phyloP scores from a whole-genome alignment of 768 basidiomycete genomes.

The Clavaria fumosa region DNA sequence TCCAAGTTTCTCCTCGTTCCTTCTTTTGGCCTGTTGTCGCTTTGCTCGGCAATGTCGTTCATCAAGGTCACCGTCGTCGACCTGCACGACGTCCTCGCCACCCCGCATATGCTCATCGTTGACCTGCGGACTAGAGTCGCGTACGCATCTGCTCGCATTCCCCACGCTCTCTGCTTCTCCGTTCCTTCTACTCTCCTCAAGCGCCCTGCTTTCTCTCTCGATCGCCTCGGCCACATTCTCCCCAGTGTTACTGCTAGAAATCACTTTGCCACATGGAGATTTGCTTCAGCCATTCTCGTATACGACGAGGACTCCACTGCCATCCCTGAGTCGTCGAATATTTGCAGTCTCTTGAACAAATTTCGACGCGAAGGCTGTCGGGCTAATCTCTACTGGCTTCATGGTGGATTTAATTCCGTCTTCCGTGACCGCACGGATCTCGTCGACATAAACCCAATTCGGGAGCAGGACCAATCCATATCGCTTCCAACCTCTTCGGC shows the following conservation, averaged over 20 bases:
- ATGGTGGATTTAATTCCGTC: constrained; percentile 69
- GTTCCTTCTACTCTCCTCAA: constrained; percentile 92
- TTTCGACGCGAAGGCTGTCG: constrained; percentile 38
- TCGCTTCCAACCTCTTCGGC: constrained; percentile 22
- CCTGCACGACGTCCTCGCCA: no score
- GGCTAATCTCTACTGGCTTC: constrained; percentile 61
- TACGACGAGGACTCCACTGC: constrained; percentile 67
- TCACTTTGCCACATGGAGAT: constrained; percentile 44
- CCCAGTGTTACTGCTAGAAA: constrained; percentile 39
- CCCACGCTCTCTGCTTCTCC: constrained; percentile 63
- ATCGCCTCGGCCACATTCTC: constrained; percentile 70
- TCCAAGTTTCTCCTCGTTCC: no score
- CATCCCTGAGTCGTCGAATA: constrained; percentile 50
- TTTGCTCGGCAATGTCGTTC: no score
- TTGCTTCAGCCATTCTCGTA: constrained; percentile 53
- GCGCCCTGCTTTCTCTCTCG: constrained; percentile 72
- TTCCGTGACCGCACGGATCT: constrained; percentile 37
- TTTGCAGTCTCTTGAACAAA: constrained; percentile 61
- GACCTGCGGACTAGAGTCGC: constrained; percentile 81
- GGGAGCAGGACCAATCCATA: constrained; percentile 32
- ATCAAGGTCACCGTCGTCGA: no score
- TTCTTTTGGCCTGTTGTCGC: no score
- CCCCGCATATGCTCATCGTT: constrained; percentile 49
- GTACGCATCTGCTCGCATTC: constrained; percentile 49
- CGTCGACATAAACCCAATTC: constrained; percentile 33